These are phyloP conservation scores for Hemisphaericaspora subhashii DNA, from an alignment of 1,139 yeast species.

Conservation along the genomic window DNA sequence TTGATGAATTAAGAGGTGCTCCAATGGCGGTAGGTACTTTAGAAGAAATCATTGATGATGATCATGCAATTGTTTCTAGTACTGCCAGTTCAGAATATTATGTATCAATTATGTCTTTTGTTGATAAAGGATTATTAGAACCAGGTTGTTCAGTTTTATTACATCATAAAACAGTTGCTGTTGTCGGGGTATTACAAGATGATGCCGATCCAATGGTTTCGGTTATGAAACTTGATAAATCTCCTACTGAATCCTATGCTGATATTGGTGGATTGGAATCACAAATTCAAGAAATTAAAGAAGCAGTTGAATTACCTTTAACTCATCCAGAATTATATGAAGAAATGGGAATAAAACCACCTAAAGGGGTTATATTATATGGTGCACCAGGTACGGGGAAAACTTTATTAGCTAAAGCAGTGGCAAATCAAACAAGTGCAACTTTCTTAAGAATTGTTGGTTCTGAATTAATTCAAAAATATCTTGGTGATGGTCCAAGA, in stretches of 20 bases:
- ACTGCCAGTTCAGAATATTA: conserved; percentile 97
- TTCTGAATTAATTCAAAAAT: conserved; percentile 93
- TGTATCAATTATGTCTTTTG: conserved; percentile 95
- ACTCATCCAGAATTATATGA: conserved; percentile 98
- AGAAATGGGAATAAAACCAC: conserved; percentile 99
- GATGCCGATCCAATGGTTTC: conserved; percentile 98
- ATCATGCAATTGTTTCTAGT: conserved; percentile 96
- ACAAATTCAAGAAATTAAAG: conserved; percentile 97
- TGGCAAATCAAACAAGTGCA: conserved; percentile 96
- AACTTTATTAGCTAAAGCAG: conserved; percentile 95
- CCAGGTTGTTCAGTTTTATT: conserved; percentile 97
- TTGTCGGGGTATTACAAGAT: conserved; percentile 92
- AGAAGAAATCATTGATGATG: conserved; percentile 97
- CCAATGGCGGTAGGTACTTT: conserved; percentile 97
- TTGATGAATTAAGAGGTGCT: conserved; percentile 92
- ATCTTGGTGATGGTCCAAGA: conserved; percentile 97
- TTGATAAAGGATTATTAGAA: conserved; percentile 91
- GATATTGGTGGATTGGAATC: conserved; percentile 97
- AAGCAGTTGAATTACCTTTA: conserved; percentile 94
- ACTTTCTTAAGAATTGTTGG: conserved; percentile 96
- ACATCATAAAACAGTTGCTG: conserved; percentile 92
- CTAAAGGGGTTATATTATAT: conserved; percentile 96
- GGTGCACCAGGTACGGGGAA: conserved; percentile 99
- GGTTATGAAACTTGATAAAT: conserved; percentile 95
- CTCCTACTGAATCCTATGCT: conserved; percentile 95